Conservation (phyloP, 2,329 filamentous ascomycete genomes). For the Aspergillus sp. region DNA sequence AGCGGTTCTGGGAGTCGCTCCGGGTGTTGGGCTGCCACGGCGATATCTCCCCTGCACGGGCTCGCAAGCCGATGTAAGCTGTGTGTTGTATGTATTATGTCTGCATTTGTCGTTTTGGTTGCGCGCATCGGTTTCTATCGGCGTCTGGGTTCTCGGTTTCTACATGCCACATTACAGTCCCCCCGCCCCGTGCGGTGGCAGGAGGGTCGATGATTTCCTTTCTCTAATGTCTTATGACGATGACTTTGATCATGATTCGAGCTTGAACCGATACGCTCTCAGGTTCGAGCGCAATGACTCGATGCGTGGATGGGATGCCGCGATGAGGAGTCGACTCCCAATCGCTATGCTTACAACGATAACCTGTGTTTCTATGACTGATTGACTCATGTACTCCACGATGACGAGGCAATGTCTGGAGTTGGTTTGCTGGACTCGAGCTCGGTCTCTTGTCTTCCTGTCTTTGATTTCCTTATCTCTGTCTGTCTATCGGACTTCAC, state of each 20-base stretch:
- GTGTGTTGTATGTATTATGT: background rate
- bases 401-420: conserved; percentile 4
- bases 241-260: background rate
- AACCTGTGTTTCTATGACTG: conserved; percentile 6
- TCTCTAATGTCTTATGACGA: background rate
- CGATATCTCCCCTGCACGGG: conserved; percentile 15
- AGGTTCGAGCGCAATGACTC: background rate
- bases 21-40: conserved; percentile 24
- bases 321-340: background rate
- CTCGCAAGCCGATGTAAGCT: conserved; percentile 17
- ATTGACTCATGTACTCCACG: conserved; percentile 3
- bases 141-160: too few species aligned
- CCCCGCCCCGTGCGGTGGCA: too few species aligned
- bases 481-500: background rate
- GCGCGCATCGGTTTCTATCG: too few species aligned
- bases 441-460: background rate
- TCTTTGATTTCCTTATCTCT: conserved; percentile 3
- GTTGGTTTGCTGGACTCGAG: background rate
- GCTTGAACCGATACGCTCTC: background rate
- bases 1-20: conserved; percentile 24
- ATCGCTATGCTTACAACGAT: background rate
- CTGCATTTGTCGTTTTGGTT: background rate
- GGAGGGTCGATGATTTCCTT: background rate
- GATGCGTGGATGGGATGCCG: background rate
- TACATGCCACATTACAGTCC: background rate